phyloP scores from a whole-genome alignment of 2,329 filamentous ascomycete species.

The Aspergillus ochraceoroseus region DNA sequence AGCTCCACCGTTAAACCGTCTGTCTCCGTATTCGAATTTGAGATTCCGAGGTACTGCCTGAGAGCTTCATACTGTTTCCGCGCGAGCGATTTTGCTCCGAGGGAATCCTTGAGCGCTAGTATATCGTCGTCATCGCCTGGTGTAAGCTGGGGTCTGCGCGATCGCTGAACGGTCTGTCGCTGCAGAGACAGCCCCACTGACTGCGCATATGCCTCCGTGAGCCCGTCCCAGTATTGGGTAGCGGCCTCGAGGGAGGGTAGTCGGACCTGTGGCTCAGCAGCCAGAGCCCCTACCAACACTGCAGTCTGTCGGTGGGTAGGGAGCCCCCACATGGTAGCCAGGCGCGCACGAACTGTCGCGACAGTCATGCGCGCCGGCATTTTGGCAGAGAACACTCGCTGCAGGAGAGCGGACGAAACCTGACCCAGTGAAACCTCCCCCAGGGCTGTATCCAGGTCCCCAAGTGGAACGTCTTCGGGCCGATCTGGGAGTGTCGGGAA shows the following conservation, averaged over 20 bases:
- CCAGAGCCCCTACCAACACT: constrained; percentile 3
- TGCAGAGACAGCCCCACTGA: neutral
- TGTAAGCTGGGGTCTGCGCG: no score
- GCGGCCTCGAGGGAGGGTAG: neutral
- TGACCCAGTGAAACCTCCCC: constrained; percentile 2
- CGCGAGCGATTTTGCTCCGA: neutral
- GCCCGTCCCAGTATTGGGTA: neutral
- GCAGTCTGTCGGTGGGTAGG: constrained; percentile 6
- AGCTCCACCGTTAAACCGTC: neutral
- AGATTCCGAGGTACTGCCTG: neutral
- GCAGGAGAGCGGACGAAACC: neutral
- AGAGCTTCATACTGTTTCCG: constrained; percentile 4
- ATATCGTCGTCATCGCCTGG: no score
- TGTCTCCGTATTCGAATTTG: neutral
- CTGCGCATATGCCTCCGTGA: constrained; percentile 3
- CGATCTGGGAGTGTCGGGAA: constrained; percentile 4
- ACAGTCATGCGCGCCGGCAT: constrained; percentile 5
- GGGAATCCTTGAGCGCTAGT: neutral
- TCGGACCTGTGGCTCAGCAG: neutral
- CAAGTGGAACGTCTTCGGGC: constrained; percentile 1
- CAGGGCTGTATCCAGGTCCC: neutral
- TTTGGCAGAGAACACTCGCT: constrained; percentile 7
- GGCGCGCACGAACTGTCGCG: neutral
- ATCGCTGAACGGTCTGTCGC: neutral
- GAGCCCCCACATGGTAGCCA: constrained; percentile 2